A percentile compares a stretch with the other conserved stretches of the same genome.
Evolutionary conservation across 148 eudicot species (phyloP).

Genomic region (Polygonum maritimum): DNA sequence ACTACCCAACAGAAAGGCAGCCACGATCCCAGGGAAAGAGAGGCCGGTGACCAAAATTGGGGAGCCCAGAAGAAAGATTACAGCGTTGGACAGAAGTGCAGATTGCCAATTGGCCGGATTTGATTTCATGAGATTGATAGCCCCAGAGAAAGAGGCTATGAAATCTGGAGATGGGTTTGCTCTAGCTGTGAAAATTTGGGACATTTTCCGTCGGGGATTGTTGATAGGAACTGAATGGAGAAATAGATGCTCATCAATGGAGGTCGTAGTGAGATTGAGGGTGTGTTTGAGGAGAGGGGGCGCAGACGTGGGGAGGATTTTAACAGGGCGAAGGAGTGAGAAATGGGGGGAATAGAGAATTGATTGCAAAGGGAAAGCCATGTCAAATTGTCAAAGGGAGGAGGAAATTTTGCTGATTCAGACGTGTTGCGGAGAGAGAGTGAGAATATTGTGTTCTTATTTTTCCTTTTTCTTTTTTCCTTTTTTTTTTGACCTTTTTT

Average conservation of each 20-base stretch:
- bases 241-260: neutral
- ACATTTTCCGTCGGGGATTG: constrained; percentile 13
- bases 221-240: neutral
- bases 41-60: constrained; percentile 68
- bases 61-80: constrained; percentile 68
- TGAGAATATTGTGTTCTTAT: neutral
- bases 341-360: neutral
- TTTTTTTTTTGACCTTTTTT: too few relatives aligned
- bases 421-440: constrained; percentile 2
- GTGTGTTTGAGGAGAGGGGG: neutral
- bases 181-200: constrained; percentile 19
- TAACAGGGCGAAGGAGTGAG: neutral
- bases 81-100: constrained; percentile 44
- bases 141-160: constrained; percentile 23
- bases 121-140: constrained; percentile 30
- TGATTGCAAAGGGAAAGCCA: constrained; percentile 2
- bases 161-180: constrained; percentile 23
- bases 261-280: constrained; percentile 6
- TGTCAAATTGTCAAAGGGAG: neutral
- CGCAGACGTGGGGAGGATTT: neutral
- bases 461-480: too few relatives aligned
- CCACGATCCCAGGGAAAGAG: constrained; percentile 57
- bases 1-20: constrained; percentile 82
- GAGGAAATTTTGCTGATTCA: neutral
- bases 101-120: constrained; percentile 83